Evolutionary conservation across 1,139 yeast species (phyloP), one percentile per base, ranked within the genome.

Genomic region (Yamadazyma pseudoaaseri): DNA sequence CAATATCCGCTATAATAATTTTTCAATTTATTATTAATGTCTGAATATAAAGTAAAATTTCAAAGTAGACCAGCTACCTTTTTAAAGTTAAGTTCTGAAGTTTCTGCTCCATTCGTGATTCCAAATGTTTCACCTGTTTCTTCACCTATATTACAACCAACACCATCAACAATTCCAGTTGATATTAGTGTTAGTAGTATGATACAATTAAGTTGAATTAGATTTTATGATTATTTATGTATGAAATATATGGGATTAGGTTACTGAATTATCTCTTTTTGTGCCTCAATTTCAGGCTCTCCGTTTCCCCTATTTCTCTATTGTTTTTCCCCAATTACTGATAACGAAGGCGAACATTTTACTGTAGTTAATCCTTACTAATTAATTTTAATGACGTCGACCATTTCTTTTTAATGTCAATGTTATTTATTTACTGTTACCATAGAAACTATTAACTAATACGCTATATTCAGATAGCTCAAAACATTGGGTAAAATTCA

Each of bases 111-210:
- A 45, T 81, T 79, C 51, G 69, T 81, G 30, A 79, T 81, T 50
- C 81, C 82, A 45, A 60, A 75, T 39, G 70, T 79, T 31, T 79
- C 86, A 2, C 86, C 86, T 26, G 71, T 70, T 6, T 62, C 81
- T 2, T 60, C 69, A 5, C 70, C 73, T 17, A 38, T 45, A 16
- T 49, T 62, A 29, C 34, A 37, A 3, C 57, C 65, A 20, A 41
- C 34, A 4, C 13, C 17, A 25, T 25, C 27, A 11, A 12, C 27
- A 6, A 25, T 14, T 7, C 25, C 25, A 8, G 13, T 22, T 11
- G 25, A 22, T 22, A 12, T 6, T 10, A 22, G 25, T 22, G 7
- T 22, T 9, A 12, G 13, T 7, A n/a, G 25, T 7, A 12, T 22
- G n/a, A 22, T 22, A 8, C 25, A 22, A 22, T 22, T 22, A 12